phyloP scores from a whole-genome alignment of 2,329 filamentous ascomycete genomes.

The Venturia effusa region DNA sequence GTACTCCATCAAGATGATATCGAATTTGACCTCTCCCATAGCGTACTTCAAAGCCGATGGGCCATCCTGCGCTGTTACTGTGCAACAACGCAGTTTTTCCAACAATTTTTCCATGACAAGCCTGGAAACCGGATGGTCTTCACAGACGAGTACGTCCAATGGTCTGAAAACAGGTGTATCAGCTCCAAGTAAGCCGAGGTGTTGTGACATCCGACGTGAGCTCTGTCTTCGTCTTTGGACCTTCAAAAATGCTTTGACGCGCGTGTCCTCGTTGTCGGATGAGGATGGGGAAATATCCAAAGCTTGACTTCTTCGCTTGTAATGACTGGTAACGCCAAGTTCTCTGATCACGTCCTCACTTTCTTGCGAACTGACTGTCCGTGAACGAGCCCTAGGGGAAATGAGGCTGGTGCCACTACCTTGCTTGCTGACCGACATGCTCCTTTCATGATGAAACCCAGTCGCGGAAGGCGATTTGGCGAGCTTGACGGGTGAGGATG shows the following conservation, averaged over 20 bases:
- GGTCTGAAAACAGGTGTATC: conserved; percentile 66
- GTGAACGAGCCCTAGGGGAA: conserved; percentile 62
- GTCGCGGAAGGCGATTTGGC: conserved; percentile 31
- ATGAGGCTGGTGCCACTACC: conserved; percentile 29
- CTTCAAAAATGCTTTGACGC: conserved; percentile 79
- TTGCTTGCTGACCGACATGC: conserved; percentile 20
- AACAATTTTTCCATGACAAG: conserved; percentile 98
- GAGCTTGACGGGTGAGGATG: conserved; percentile 43
- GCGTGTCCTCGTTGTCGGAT: conserved; percentile 91
- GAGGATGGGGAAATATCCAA: conserved; percentile 96
- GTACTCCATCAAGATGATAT: conserved; percentile 97
- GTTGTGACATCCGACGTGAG: conserved; percentile 85
- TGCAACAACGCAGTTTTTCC: conserved; percentile 89
- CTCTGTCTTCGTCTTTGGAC: conserved; percentile 93
- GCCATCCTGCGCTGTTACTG: conserved; percentile 82
- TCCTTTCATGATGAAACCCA: conserved; percentile 34
- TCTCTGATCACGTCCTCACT: conserved; percentile 61
- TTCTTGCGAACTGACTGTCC: conserved; percentile 91
- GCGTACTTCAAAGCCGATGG: conserved; percentile 88
- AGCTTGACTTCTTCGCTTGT: conserved; percentile 86
- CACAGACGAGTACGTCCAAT: conserved; percentile 88
- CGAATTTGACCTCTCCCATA: conserved; percentile 95
- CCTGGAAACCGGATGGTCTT: conserved; percentile 92
- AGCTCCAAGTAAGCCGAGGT: conserved; percentile 64
- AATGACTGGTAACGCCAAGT: conserved; percentile 51